Conservation (phyloP, 768 basidiomycete species). For the Goffeauzyma gilvescens region DNA sequence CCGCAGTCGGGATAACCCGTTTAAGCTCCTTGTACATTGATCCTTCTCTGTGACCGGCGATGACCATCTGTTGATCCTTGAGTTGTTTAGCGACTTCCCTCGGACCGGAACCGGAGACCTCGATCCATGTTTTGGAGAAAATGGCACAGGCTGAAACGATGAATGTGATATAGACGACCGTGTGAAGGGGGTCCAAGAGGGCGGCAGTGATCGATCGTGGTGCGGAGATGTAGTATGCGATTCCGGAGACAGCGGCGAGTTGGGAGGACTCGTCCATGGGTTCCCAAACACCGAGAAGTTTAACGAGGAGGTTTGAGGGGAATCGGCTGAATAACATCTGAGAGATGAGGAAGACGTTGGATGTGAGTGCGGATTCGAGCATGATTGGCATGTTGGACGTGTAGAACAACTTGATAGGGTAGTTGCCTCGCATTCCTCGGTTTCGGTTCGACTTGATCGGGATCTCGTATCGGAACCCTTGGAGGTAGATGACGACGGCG, state of each 20-base stretch:
- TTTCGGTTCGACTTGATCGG: slow-evolving; percentile 92
- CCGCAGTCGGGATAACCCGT: slow-evolving; percentile 90
- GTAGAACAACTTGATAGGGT: slow-evolving; percentile 97
- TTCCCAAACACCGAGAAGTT: slow-evolving; percentile 94
- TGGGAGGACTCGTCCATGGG: slow-evolving; percentile 87
- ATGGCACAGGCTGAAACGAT: slow-evolving; percentile 85
- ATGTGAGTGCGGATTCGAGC: slow-evolving; percentile 81
- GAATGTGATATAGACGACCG: slow-evolving; percentile 71
- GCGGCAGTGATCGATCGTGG: slow-evolving; percentile 82
- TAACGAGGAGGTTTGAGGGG: slow-evolving; percentile 76
- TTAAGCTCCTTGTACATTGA: slow-evolving; percentile 99
- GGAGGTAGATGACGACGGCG: slow-evolving; percentile 88
- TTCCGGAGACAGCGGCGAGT: slow-evolving; percentile 68
- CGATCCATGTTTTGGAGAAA: slow-evolving; percentile 99
- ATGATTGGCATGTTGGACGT: slow-evolving; percentile 99
- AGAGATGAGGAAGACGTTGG: slow-evolving; percentile 83
- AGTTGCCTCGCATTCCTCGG: slow-evolving; percentile 85
- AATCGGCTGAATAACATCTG: slow-evolving; percentile 89
- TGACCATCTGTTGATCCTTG: slow-evolving; percentile 91
- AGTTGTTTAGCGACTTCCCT: slow-evolving; percentile 92
- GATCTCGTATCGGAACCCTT: slow-evolving; percentile 97
- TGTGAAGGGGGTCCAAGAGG: slow-evolving; percentile 83
- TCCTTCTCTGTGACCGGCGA: slow-evolving; percentile 71
- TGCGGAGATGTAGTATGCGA: slow-evolving; percentile 95
- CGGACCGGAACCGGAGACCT: slow-evolving; percentile 88